phyloP scores from a whole-genome alignment of 352 stramenopile genomes.

The Phytophthora pinifolia region DNA sequence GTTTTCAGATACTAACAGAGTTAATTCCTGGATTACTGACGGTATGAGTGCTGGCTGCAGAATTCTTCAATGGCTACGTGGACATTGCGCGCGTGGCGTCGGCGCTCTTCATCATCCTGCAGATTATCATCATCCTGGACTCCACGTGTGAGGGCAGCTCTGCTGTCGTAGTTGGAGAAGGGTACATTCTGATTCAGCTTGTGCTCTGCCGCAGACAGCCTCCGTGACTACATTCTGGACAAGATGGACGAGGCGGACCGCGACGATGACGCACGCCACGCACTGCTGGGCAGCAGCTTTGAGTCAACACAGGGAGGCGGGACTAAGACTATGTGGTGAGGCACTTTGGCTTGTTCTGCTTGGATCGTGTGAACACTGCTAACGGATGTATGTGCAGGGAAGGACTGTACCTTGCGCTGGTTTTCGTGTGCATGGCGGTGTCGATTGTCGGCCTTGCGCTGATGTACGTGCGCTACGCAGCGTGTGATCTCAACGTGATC shows the following conservation, averaged over 20 bases:
- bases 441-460: constrained; percentile 46
- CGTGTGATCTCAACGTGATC: constrained; percentile 51
- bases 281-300: constrained; percentile 38
- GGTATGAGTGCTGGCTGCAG: constrained; percentile 17
- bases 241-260: constrained; percentile 68
- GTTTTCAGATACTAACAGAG: neutral
- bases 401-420: constrained; percentile 47
- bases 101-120: constrained; percentile 66
- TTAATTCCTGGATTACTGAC: neutral
- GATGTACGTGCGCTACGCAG: constrained; percentile 54
- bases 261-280: constrained; percentile 52
- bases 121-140: constrained; percentile 85
- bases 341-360: neutral
- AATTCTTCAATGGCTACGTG: constrained; percentile 68
- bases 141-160: constrained; percentile 46
- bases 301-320: constrained; percentile 25
- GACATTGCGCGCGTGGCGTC: constrained; percentile 62
- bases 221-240: constrained; percentile 63
- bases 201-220: constrained; percentile 42
- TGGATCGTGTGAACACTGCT: neutral
- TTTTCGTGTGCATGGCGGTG: constrained; percentile 35
- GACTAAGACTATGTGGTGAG: constrained; percentile 30
- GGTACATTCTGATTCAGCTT: neutral
- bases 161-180: too few species aligned
- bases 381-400: constrained; percentile 38